phyloP scores from a whole-genome alignment of 2,329 filamentous ascomycete species.

The Elsinoe perseae region DNA sequence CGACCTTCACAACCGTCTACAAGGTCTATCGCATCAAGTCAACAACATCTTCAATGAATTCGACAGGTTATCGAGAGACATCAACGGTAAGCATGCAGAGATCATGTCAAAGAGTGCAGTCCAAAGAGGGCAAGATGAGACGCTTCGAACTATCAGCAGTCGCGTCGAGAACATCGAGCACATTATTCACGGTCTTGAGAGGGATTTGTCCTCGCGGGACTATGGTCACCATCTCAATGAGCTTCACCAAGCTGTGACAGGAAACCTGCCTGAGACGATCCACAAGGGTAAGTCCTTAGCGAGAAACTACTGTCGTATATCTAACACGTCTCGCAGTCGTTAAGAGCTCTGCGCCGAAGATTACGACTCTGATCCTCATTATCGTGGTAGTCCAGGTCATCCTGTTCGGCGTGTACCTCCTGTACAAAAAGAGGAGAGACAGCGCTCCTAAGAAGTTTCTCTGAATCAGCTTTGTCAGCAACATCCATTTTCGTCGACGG shows the following conservation, averaged over 20 bases:
- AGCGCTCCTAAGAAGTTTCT: conserved; percentile 87
- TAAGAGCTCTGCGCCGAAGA: conserved; percentile 46
- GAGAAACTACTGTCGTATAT: neutral
- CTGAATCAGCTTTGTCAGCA: conserved; percentile 32
- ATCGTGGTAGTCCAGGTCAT: conserved; percentile 68
- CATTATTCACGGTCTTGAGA: conserved; percentile 43
- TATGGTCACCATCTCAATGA: conserved; percentile 48
- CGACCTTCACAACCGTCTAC: conserved; percentile 78
- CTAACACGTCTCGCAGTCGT: conserved; percentile 38
- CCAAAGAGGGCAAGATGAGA: conserved; percentile 8
- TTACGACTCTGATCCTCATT: conserved; percentile 59
- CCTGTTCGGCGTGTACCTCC: conserved; percentile 59
- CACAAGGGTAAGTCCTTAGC: conserved; percentile 39
- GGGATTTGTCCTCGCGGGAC: conserved; percentile 50
- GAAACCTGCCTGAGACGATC: conserved; percentile 45
- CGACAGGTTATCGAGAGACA: conserved; percentile 42
- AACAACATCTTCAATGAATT: conserved; percentile 54
- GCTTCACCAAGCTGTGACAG: conserved; percentile 46
- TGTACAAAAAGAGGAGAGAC: conserved; percentile 72
- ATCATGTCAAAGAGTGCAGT: conserved; percentile 26
- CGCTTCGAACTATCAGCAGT: conserved; percentile 27
- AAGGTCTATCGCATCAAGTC: conserved; percentile 62
- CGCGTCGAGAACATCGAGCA: conserved; percentile 49
- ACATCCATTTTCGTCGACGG: neutral
- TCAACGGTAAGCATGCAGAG: conserved; percentile 53